These are phyloP conservation scores for Neurospora africana DNA, from an alignment of 495 filamentous ascomycete genomes.

Conservation along the genomic window DNA sequence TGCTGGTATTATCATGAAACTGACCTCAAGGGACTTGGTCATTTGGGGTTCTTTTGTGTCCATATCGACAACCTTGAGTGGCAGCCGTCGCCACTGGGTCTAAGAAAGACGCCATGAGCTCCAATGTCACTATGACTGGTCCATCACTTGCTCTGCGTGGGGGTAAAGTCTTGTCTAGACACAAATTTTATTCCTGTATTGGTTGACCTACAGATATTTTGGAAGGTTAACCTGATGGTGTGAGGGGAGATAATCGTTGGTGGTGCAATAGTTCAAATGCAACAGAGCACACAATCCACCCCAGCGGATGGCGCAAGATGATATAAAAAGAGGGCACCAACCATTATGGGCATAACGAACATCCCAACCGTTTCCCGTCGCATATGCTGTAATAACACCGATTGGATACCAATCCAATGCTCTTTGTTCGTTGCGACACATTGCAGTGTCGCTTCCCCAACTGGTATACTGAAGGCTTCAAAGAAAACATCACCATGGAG, in stretches of 20 bases:
- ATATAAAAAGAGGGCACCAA: not conserved
- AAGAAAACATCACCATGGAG: not conserved
- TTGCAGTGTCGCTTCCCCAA: not conserved
- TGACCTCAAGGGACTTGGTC: not conserved
- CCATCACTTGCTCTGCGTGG: not conserved
- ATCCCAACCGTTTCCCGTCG: not conserved
- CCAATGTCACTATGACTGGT: not conserved
- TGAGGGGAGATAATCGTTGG: not conserved
- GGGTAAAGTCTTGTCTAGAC: not conserved
- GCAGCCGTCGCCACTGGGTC: not conserved
- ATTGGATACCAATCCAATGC: not conserved
- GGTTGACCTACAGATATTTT: not conserved
- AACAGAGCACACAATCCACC: not conserved
- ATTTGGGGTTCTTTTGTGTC: not conserved
- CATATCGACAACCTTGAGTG: not conserved
- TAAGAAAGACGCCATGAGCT: not conserved
- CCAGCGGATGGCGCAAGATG: not conserved
- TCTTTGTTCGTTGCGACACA: not conserved
- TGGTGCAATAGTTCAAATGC: not conserved
- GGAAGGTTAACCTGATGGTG: not conserved
- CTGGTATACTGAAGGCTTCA: not conserved
- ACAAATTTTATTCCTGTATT: not conserved
- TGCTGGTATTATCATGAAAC: not conserved
- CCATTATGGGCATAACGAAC: not conserved
- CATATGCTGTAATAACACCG: not conserved